Evolutionary conservation across 306 rosid species (phyloP), one percentile per base, ranked within the genome.

Genomic region (Cucurbita pepo): DNA sequence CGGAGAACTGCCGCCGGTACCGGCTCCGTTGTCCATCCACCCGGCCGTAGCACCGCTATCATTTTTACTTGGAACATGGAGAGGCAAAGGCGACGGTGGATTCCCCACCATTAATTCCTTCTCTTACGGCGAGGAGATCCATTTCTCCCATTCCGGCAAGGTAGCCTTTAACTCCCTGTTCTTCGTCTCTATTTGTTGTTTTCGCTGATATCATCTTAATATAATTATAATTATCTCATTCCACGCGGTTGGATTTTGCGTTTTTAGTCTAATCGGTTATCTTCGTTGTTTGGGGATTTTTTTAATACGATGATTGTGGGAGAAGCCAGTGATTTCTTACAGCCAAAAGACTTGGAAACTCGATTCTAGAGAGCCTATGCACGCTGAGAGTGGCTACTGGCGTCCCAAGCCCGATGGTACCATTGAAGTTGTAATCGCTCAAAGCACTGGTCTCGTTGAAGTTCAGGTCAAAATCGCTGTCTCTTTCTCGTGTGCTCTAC

Each of bases 401-500:
- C 86, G 90, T 53, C 96, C 94, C 63, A 86, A 81, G 78, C 88
- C 86, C 10, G 87, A 91, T 82, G 96, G 94, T 9, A 55, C 91
- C 43, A 81, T 89, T 69, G 91, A 87, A 78, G 94, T 91, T 73
- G 90, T 83, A 57, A 89, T 91, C 80, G 89, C 96, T 73, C 94
- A 89, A 73, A 91, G 97, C 83, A 89, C 87, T 77, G 96, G 90
- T 55, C 90, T 91, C 75, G 94, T 82, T 83, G 97, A 91, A 85
- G 91, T 89, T 81, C 91, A 86, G 90, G 94, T 90, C 59, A 70
- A 69, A 21, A 75, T 78, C 3, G 69, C 37, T 78, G 44, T 64
- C 18, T 41, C 61, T 43, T 65, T 56, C 40, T 54, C 21, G 51
- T 14, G 64, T 15, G 53, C 43, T 18, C 30, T 18, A 5, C 18